These are phyloP conservation scores for Curvularia spicifera DNA, from an alignment of 2,329 filamentous ascomycete genomes.

Conservation along the genomic window DNA sequence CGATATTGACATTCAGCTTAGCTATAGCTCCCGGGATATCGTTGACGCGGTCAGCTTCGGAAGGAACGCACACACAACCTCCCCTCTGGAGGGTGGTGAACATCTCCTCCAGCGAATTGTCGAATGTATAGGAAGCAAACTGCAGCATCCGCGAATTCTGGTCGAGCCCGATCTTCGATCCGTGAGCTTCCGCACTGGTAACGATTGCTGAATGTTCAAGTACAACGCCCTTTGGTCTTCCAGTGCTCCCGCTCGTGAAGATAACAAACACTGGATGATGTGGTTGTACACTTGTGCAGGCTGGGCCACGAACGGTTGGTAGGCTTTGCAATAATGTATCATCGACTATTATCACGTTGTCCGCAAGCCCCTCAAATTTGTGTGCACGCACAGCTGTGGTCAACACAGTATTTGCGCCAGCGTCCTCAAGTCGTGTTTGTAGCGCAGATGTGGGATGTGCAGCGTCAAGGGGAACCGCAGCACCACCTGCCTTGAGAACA, in stretches of 20 bases:
- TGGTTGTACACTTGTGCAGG: slow-evolving; percentile 30
- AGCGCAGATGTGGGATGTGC: slow-evolving; percentile 45
- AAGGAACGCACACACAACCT: slow-evolving; percentile 62
- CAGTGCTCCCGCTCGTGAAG: slow-evolving; percentile 45
- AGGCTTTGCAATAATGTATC: slow-evolving; percentile 46
- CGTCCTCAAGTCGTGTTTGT: slow-evolving; percentile 50
- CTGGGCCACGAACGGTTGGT: slow-evolving; percentile 16
- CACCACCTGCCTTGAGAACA: slow-evolving; percentile 49
- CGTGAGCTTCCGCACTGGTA: slow-evolving; percentile 42
- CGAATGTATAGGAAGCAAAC: slow-evolving; percentile 60
- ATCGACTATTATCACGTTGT: slow-evolving; percentile 48
- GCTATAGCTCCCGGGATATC: slow-evolving; percentile 54
- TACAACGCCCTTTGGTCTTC: slow-evolving; percentile 44
- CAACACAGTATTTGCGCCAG: slow-evolving; percentile 50
- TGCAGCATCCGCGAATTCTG: slow-evolving; percentile 44
- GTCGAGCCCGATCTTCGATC: slow-evolving; percentile 34
- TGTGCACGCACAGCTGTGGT: slow-evolving; percentile 48
- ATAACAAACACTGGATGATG: slow-evolving; percentile 43
- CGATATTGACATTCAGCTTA: slow-evolving; percentile 38
- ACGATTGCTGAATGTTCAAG: slow-evolving; percentile 43
- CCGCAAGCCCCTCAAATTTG: slow-evolving; percentile 51
- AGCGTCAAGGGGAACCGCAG: slow-evolving; percentile 47
- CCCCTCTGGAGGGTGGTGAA: slow-evolving; percentile 60
- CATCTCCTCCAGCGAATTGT: slow-evolving; percentile 63
- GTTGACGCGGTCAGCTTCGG: slow-evolving; percentile 61